These are phyloP conservation scores for Halophytophthora polymorphica DNA, from an alignment of 352 stramenopile genomes.

Conservation along the genomic window DNA sequence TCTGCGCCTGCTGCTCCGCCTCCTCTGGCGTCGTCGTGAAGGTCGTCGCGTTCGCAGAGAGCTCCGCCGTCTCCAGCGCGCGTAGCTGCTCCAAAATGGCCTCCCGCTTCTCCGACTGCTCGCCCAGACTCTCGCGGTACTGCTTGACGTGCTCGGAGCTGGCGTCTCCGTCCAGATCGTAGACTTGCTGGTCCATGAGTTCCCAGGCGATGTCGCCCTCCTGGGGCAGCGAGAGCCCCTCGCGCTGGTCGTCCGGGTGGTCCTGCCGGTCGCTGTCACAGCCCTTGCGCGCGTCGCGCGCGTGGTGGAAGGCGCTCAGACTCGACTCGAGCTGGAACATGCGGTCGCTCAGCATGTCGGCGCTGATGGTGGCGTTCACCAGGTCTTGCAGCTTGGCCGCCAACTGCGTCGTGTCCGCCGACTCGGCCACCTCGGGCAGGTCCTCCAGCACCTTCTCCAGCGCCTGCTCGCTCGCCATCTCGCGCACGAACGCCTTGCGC, in stretches of 20 bases:
- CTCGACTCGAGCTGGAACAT: slow-evolving; percentile 88
- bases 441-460: slow-evolving; percentile 60
- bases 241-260: slow-evolving; percentile 10
- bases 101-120: slow-evolving; percentile 62
- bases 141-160: slow-evolving; percentile 75
- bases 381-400: slow-evolving; percentile 61
- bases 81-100: slow-evolving; percentile 52
- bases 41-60: slow-evolving; percentile 43
- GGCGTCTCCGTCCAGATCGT: slow-evolving; percentile 70
- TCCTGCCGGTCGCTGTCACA: slow-evolving; percentile 10
- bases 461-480: slow-evolving; percentile 36
- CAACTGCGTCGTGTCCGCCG: slow-evolving; percentile 37
- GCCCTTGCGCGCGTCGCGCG: slow-evolving; percentile 40
- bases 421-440: slow-evolving; percentile 64
- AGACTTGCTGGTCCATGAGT: slow-evolving; percentile 75
- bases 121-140: slow-evolving; percentile 68
- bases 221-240: slow-evolving; percentile 24
- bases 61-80: slow-evolving; percentile 32
- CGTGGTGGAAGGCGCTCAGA: slow-evolving; percentile 70
- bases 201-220: slow-evolving; percentile 60
- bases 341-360: slow-evolving; percentile 81
- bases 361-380: slow-evolving; percentile 77
- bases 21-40: slow-evolving; percentile 28
- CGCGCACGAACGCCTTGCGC: slow-evolving; percentile 20
- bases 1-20: slow-evolving; percentile 37